Base-by-base conservation (phyloP, 2,329 filamentous ascomycete genomes). In the Colletotrichum sp. region DNA sequence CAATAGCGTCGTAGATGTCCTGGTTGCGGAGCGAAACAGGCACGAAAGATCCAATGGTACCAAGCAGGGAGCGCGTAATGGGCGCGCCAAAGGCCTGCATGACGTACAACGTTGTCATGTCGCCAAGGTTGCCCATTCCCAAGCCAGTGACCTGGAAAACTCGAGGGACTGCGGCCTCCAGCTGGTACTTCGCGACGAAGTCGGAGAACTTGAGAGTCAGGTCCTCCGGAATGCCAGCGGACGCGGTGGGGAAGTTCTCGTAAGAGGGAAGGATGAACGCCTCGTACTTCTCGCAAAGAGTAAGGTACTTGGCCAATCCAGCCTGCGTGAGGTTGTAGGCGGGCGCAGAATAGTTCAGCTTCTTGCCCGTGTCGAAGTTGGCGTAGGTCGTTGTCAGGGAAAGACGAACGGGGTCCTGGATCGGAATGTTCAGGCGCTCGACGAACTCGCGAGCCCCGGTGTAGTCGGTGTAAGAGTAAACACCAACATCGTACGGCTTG, bases 141-240 rank as follows among this genome's bases (percentile, higher is more conserved):
- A 88, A 84, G 26, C 85, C 84, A 1, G 84, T 84, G 71, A 85
- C 85, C 16, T 79, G 78, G 76, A 84, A 88, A 18, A 89, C 82
- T 9, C 83, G 81, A 21, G 82, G 83, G 2, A 89, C 82, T 3
- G 86, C 82, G 21, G 83, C 86, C 28, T 84, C 79, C 6, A 91
- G 79, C 15, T 82, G 79, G 80, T 90, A 86, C 79, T 90, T 90
- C 44, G 81, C 78, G 12, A 88, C 82, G 69, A 90, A 90, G 4
- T 88, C 83, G 24, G 28, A 21, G 8, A 75, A 65, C 21, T 34
- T 71, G 21, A 71, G 44, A 3, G 72, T 71, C 13, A 91, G 81
- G 16, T 82, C 80, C 30, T 78, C 72, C 9, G 80, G 80, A 30
- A 82, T 80, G 15, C 79, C 76, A 2, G 68, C 70, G 1, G 87